These are phyloP conservation scores for Rhizopogon roseolus DNA, from an alignment of 768 basidiomycete species.

Conservation along the genomic window DNA sequence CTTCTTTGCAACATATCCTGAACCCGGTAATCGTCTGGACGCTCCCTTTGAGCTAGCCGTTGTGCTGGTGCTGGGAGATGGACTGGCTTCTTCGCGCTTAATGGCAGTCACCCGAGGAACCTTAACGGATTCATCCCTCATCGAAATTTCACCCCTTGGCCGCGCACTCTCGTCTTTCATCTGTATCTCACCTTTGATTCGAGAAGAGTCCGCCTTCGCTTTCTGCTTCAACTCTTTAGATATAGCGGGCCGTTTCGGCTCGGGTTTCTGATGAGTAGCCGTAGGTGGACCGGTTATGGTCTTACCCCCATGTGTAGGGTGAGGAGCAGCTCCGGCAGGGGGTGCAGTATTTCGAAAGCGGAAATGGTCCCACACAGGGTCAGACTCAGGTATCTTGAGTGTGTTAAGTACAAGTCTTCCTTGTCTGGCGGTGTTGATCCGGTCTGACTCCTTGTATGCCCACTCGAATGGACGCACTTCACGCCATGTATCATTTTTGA, in stretches of 20 bases:
- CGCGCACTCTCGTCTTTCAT: constrained; percentile 32
- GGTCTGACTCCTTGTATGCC: constrained; percentile 44
- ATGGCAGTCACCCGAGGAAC: constrained; percentile 26
- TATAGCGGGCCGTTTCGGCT: constrained; percentile 41
- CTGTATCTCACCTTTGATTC: constrained; percentile 32
- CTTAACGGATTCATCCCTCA: constrained; percentile 42
- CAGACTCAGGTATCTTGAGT: constrained; percentile 53
- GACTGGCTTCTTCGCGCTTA: constrained; percentile 20
- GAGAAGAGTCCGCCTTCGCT: constrained; percentile 16
- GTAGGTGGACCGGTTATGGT: constrained; percentile 8
- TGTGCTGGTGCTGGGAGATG: constrained; percentile 9
- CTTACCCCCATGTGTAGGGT: constrained; percentile 5
- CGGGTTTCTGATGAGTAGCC: constrained; percentile 15
- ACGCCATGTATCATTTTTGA: constrained; percentile 56
- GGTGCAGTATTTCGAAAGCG: constrained; percentile 24
- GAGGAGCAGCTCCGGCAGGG: constrained; percentile 8
- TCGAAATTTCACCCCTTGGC: constrained; percentile 33
- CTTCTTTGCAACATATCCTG: constrained; percentile 41
- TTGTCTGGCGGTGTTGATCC: constrained; percentile 43
- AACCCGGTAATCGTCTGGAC: constrained; percentile 40
- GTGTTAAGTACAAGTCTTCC: constrained; percentile 44
- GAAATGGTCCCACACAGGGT: constrained; percentile 61
- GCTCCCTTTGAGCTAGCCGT: constrained; percentile 14
- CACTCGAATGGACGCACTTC: constrained; percentile 70
- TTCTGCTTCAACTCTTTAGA: constrained; percentile 44